Evolutionary conservation across 2,329 filamentous ascomycete genomes (phyloP), one percentile per base, ranked within the genome.

Genomic region (Fusarium fujikuroi): DNA sequence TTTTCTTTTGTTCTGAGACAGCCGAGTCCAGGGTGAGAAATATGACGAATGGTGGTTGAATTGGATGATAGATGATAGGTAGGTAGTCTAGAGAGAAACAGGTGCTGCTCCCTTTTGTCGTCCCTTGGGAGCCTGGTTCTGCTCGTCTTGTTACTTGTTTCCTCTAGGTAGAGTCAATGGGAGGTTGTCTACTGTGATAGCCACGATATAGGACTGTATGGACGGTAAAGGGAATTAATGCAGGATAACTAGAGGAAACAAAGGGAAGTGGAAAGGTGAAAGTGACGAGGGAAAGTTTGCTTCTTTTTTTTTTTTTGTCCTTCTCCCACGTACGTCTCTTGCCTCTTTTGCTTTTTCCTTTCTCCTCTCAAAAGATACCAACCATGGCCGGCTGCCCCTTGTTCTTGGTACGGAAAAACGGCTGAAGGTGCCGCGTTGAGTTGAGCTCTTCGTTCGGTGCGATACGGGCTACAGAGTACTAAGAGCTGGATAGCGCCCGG

Each of bases 371-470:
- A 49, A 39, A 69, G 25, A 62, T 62, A 43, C 23, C 47, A 43
- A 37, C 63, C 64, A 56, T 52, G 43, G 63, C 40, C 30, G 28
- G 44, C 23, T 25, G 28, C 65, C 71, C 70, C 66, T 69, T 66
- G 71, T 63, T 50, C 32, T 23, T 28, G 42, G 40, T 64, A 64
- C 70, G 75, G 75, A 49, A 67, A 64, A 64, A 63, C 63, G 63
- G 72, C 44, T 63, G 63, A 61, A 72, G 69, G 64, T 69, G 69
- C 72, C 70, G 72, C 70, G 58, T 63, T 44, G 64, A 76, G 60
- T 63, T 70, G 69, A 65, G 64, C 57, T 75, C 42, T 59, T 59
- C 46, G 60, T 62, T 37, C 16, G 23, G 23, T 44, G 39, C 50
- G 50, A 58, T 58, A 62, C 52, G 60, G 60, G 60, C 40, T 59